phyloP scores from a whole-genome alignment of 2,329 filamentous ascomycete species.

The Hymenoscyphus fructigenus region DNA sequence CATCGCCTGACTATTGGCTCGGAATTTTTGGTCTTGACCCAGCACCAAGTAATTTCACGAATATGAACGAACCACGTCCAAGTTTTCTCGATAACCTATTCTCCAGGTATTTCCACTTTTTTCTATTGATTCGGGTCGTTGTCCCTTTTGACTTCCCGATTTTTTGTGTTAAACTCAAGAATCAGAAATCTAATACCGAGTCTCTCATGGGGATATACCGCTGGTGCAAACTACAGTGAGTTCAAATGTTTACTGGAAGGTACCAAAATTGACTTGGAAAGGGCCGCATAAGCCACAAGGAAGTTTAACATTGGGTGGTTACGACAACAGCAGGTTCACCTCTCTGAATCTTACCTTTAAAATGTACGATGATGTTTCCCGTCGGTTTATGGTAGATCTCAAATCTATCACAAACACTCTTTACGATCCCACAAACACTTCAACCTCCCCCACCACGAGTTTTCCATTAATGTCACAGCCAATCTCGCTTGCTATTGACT shows the following conservation, averaged over 20 bases:
- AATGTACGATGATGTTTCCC: constrained; percentile 27
- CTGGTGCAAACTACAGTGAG: constrained; percentile 41
- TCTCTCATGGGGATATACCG: constrained; percentile 43
- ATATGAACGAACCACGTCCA: constrained; percentile 37
- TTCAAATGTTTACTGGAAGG: neutral
- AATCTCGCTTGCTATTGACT: constrained; percentile 2
- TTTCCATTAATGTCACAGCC: neutral
- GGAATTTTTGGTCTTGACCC: constrained; percentile 40
- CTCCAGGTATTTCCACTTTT: constrained; percentile 20
- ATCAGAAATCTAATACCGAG: constrained; percentile 36
- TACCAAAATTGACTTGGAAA: constrained; percentile 2
- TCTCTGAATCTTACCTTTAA: constrained; percentile 39
- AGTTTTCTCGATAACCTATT: constrained; percentile 39
- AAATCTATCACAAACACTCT: neutral
- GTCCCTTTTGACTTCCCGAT: too few relatives aligned
- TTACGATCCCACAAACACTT: neutral
- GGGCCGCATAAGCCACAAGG: constrained; percentile 36
- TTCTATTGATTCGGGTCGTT: neutral
- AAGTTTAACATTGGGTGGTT: constrained; percentile 42
- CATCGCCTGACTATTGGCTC: constrained; percentile 23
- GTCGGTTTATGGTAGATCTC: constrained; percentile 29
- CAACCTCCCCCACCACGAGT: neutral
- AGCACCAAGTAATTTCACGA: constrained; percentile 39
- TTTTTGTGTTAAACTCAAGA: neutral
- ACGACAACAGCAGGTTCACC: constrained; percentile 40